Base-by-base conservation (phyloP, 257 asterid genomes). In the Penstemon eatonii region DNA sequence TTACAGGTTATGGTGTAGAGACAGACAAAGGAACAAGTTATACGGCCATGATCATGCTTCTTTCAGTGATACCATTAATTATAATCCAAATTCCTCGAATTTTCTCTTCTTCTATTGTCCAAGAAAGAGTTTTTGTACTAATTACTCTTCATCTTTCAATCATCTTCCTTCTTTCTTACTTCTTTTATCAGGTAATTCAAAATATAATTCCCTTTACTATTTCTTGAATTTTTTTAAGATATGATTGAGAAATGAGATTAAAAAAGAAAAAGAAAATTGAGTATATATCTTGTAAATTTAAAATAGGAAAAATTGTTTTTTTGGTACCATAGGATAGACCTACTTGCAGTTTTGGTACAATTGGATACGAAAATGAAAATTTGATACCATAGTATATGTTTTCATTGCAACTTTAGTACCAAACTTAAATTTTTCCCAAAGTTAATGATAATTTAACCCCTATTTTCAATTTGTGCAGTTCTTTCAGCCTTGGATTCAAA, bases 401-500 rank as follows among this genome's bases (percentile, higher is more conserved):
- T 15, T 15, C 18, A 15, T 15, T 15, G 18, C 18, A 0, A 15
- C 18, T 15, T 15, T 15, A 0, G 18, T 15, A 15, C 18, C 18
- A 15, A 15, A 15, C 18, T 15, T 0, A 15, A 15, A 15, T 15
- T 15, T 15, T 15, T 15, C 18, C 18, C 18, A 15, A 15, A 15
- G 18, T 15, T 15, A 15, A 15, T 15, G 18, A 15, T 15, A 15
- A 15, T 15, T 15, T 15, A 15, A 15, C 18, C 18, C 18, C 18
- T 15, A 15, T 15, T 0, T 15, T 15, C 18, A 15, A 25, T 25
- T 25, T 53, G 74, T 5, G 79, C 87, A 83, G 95, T 69, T 83
- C 52, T 89, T 83, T 13, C 69, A 81, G 72, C 94, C 91, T 0
- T 83, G 85, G 96, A 82, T 86, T 67, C 94, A 78, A 67, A 71